phyloP scores from a whole-genome alignment of 129 eudicot genomes.

The Daucus carota region DNA sequence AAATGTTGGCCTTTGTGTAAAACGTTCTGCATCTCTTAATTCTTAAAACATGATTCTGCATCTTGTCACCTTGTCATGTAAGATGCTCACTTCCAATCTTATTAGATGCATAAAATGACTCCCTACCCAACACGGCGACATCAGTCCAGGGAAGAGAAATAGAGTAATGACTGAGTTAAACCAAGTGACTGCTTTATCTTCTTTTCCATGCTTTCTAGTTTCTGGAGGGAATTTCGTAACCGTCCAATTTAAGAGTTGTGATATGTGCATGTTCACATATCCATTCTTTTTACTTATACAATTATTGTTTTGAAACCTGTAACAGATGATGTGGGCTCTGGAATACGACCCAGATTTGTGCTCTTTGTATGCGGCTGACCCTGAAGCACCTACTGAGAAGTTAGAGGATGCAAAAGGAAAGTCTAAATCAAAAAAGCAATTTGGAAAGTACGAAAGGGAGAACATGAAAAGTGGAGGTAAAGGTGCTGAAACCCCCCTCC shows the following conservation, averaged over 20 bases:
- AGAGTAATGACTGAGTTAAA: background rate
- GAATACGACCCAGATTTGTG: slow-evolving; percentile 85
- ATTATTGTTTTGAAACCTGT: background rate
- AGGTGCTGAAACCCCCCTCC: slow-evolving; percentile 46
- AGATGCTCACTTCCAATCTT: background rate
- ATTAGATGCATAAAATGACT: background rate
- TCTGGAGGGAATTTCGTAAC: no score
- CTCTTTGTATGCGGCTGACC: slow-evolving; percentile 44
- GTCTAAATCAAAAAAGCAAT: slow-evolving; percentile 56
- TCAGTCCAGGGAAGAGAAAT: background rate
- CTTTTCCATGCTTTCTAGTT: background rate
- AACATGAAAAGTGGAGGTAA: slow-evolving; percentile 47
- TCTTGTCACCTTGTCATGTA: background rate
- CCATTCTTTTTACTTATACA: background rate
- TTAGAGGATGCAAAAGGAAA: slow-evolving; percentile 52
- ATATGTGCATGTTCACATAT: background rate
- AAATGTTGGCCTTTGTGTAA: background rate
- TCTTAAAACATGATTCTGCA: background rate
- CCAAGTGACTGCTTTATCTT: background rate
- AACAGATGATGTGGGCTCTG: slow-evolving; percentile 99
- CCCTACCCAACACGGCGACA: background rate
- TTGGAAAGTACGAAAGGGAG: slow-evolving; percentile 82
- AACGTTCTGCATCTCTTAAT: background rate
- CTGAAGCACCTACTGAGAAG: slow-evolving; percentile 36
- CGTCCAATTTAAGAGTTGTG: background rate